Conservation (phyloP, 805 yeast genomes). For the Candida chilensis region DNA sequence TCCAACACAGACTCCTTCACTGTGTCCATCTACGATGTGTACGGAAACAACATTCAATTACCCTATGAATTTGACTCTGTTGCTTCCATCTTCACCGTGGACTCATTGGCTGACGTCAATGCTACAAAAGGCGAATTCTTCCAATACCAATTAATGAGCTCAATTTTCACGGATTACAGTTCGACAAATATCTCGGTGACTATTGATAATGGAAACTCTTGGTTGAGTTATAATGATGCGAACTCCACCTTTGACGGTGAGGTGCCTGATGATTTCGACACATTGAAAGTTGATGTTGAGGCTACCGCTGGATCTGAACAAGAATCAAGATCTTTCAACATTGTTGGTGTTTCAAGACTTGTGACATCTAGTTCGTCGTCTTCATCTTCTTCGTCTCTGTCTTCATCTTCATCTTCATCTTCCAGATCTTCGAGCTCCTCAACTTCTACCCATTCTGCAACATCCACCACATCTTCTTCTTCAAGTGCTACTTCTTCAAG, state of each 20-base stretch:
- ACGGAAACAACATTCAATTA: slow-evolving; percentile 49
- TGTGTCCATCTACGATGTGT: slow-evolving; percentile 49
- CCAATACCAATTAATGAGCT: slow-evolving; percentile 40
- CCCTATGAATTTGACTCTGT: slow-evolving; percentile 49
- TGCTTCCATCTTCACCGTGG: slow-evolving; percentile 46
- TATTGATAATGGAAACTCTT: slow-evolving; percentile 27
- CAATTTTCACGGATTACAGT: slow-evolving; percentile 47
- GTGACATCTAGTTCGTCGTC: slow-evolving; percentile 4
- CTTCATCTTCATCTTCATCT: slow-evolving; percentile 12
- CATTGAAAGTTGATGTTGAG: slow-evolving; percentile 25
- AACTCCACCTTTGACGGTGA: slow-evolving; percentile 65
- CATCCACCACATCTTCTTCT: slow-evolving; percentile 16
- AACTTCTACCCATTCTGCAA: slow-evolving; percentile 8
- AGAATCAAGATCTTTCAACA: slow-evolving; percentile 32
- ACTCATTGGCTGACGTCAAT: slow-evolving; percentile 45
- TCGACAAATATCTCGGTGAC: slow-evolving; percentile 38
- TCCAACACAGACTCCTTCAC: slow-evolving; percentile 35
- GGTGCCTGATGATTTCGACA: slow-evolving; percentile 44
- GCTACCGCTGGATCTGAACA: slow-evolving; percentile 21
- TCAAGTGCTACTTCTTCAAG: slow-evolving; percentile 14
- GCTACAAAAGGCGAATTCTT: slow-evolving; percentile 62
- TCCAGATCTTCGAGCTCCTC: slow-evolving; percentile 12
- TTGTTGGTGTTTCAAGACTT: slow-evolving; percentile 37
- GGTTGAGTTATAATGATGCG: slow-evolving; percentile 57
- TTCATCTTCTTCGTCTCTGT: slow-evolving; percentile 10